Conservation (phyloP, 2,329 filamentous ascomycete species). For the Esteya vermicola region DNA sequence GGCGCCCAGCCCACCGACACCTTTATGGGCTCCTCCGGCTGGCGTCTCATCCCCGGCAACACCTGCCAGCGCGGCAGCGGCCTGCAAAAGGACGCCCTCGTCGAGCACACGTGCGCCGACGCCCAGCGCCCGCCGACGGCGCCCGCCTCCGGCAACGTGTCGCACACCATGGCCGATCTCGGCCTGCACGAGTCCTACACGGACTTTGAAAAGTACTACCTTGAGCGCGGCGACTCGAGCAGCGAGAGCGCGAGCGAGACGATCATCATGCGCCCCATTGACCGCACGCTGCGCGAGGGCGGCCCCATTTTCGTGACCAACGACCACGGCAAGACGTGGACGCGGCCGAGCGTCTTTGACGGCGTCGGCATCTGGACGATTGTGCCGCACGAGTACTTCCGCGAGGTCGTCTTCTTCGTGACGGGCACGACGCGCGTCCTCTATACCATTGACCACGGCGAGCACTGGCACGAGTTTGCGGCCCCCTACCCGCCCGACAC, state of each 20-base stretch:
- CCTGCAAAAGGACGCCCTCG: conserved; percentile 52
- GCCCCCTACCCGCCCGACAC: conserved; percentile 41
- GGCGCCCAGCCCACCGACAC: conserved; percentile 47
- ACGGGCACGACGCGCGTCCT: conserved; percentile 52
- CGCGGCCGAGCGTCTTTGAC: conserved; percentile 44
- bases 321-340: conserved; percentile 84
- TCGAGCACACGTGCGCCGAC: conserved; percentile 63
- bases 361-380: conserved; percentile 57
- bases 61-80: conserved; percentile 49
- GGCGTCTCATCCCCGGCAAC: conserved; percentile 79
- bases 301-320: conserved; percentile 58
- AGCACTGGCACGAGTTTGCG: conserved; percentile 59
- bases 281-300: conserved; percentile 31
- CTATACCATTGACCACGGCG: conserved; percentile 70
- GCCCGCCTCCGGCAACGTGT: conserved; percentile 53
- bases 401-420: conserved; percentile 77
- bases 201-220: conserved; percentile 50
- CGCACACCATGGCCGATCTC: conserved; percentile 32
- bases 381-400: conserved; percentile 65
- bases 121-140: conserved; percentile 27
- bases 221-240: conserved; percentile 59
- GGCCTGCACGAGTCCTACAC: conserved; percentile 46
- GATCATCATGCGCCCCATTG: conserved; percentile 38
- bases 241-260: conserved; percentile 56
- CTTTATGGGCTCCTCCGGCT: conserved; percentile 79